Evolutionary conservation across 2,329 filamentous ascomycete genomes (phyloP), one percentile per base, ranked within the genome.

Genomic region (Myriosclerotinia scirpicola): DNA sequence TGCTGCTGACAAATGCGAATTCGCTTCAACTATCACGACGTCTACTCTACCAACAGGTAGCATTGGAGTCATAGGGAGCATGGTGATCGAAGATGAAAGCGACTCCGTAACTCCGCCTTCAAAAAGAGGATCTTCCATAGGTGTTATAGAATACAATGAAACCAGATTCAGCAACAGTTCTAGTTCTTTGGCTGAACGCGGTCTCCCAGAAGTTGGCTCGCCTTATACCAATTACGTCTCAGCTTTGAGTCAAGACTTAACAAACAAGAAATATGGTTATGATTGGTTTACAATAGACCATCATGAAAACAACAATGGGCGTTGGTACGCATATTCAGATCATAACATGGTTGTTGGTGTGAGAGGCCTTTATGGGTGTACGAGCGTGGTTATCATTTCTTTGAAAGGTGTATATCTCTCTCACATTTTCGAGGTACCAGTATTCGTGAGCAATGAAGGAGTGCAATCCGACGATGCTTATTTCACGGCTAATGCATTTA

Each of bases 31-130:
- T 8, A 42, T n/a, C 22, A 58, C 34, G 8, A 58, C 54, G 3
- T 58, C 54, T 14, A 36, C 38, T 14, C 54, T 58, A 12, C 54
- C 54, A 40, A 58, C 54, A n/a, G 34, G 38, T 26, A 58, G 54
- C n/a, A 30, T 3, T 44, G 54, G 38, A 6, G 34, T 44, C 22
- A 40, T 58, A 3, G 38, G n/a, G 12, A 44, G 15, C 5, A 42
- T 15, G 17, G 44, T 46, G 7, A 7, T 7, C 17, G 44, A n/a
- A 46, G 44, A n/a, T 58, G 7, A 17, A 40, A 22, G 30, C 9
- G 26, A 11, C 26, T 20, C 26, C 8, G 15, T 36, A 20, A 44
- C 54, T n/a, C 22, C 17, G 8, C 7, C 20, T 7, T 58, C 38
- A 22, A 40, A 40, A 11, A 44, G 40, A n/a, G 15, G 53, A 20